Evolutionary conservation across 1,284 basidiomycete species (phyloP), one percentile per base, ranked within the genome.

Genomic region (Rhizoctonia solani): DNA sequence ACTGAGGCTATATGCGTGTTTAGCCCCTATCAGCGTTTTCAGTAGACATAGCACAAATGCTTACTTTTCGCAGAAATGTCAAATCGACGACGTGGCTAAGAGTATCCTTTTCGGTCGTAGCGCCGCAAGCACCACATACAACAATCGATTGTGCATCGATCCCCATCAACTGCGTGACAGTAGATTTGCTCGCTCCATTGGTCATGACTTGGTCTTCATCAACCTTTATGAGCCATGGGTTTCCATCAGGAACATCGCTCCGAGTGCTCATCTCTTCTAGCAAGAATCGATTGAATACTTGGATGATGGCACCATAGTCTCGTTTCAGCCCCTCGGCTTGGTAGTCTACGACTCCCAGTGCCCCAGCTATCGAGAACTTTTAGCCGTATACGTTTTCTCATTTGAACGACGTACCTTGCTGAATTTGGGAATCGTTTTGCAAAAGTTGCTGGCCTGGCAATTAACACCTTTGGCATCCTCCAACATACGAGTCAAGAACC

Each of bases 391-490:
- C 9, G 39, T 29, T 16, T 42, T 49, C 44, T 16, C 14, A 56
- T 21, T 3, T 8, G 39, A 49, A 34, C 19, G 8, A 37, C 79
- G 44, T 73, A 93, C 93, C 85, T 77, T 95, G 92, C 21, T 80
- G 79, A 79, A 82, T 21, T 88, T 87, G 16, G 91, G 89, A 53
- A 98, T 91, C 0, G 95, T 92, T 76, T 94, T 90, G 74, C 95
- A 95, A 73, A 98, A 98, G 77, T 99, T 99, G 75, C 89, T 94
- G 4, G 95, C 88, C 76, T 98, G 97, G 74, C 96, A 98, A 74
- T 99, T 98, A 19, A 86, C 93, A 0, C 96, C 97, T 55, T 83
- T 83, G 0, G 96, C 97, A 74, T 98, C 95, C 76, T 96, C 92
- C 27, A 99, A 82, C 95, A 98, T 99, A 37, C 93, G 85, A 71